Conservation (phyloP, 805 yeast genomes). For the Hanseniaspora occidentalis region DNA sequence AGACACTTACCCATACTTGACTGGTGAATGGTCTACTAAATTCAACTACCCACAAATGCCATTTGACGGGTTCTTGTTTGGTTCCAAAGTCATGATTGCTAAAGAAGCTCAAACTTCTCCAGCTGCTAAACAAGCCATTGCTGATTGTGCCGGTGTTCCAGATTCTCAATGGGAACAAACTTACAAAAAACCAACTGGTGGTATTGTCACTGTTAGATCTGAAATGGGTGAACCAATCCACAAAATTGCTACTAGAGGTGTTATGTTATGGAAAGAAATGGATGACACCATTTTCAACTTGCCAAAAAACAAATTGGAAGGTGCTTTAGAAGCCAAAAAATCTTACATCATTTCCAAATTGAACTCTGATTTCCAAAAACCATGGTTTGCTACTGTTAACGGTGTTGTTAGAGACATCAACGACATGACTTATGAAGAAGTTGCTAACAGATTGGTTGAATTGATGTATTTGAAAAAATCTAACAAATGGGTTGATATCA, state of each 20-base stretch:
- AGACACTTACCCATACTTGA: constrained; percentile 93
- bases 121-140: constrained; percentile 88
- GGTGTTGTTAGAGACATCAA: constrained; percentile 79
- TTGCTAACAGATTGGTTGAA: constrained; percentile 76
- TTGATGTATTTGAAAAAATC: constrained; percentile 75
- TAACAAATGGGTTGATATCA: constrained; percentile 72
- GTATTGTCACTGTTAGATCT: constrained; percentile 87
- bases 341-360: constrained; percentile 74
- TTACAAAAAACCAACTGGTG: constrained; percentile 93
- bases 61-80: constrained; percentile 91
- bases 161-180: constrained; percentile 89
- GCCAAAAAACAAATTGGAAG: constrained; percentile 80
- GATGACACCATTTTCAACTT: constrained; percentile 86
- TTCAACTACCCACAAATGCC: constrained; percentile 98
- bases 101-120: constrained; percentile 91
- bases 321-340: constrained; percentile 69
- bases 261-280: constrained; percentile 91
- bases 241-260: constrained; percentile 97
- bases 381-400: constrained; percentile 78
- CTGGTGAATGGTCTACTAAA: constrained; percentile 89
- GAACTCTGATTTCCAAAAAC: constrained; percentile 93
- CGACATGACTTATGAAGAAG: constrained; percentile 92
- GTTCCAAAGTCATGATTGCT: constrained; percentile 95
- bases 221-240: constrained; percentile 99
- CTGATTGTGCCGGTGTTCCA: constrained; percentile 78